Conservation (phyloP, 1,284 basidiomycete genomes). For the Rhodotorula sp. region DNA sequence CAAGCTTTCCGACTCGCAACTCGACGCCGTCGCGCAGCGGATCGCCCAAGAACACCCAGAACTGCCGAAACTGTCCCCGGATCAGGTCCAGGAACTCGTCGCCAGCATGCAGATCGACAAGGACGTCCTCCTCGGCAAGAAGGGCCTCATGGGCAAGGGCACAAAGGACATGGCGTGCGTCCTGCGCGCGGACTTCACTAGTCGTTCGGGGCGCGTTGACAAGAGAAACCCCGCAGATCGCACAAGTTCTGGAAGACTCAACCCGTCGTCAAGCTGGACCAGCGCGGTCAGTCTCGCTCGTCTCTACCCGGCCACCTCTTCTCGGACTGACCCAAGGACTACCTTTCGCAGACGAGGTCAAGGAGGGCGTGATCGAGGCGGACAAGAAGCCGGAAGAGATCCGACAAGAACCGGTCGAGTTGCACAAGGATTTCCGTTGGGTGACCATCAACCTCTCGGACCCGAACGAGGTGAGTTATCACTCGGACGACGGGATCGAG, state of each 20-base stretch:
- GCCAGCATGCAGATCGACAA: slow-evolving; percentile 30
- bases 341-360: slow-evolving; percentile 52
- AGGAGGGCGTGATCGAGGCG: slow-evolving; percentile 85
- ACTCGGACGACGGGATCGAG: slow-evolving; percentile 50
- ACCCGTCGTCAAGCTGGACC: slow-evolving; percentile 84
- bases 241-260: slow-evolving; percentile 97
- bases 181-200: too few relatives aligned
- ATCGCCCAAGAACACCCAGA: slow-evolving; percentile 25
- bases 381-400: slow-evolving; percentile 74
- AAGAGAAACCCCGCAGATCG: slow-evolving; percentile 7
- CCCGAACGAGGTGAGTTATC: slow-evolving; percentile 56
- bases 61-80: slow-evolving; percentile 13
- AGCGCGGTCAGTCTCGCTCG: slow-evolving; percentile 16
- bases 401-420: slow-evolving; percentile 76
- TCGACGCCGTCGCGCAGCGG: slow-evolving; percentile 29
- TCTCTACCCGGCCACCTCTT: not conserved
- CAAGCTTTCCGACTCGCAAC: slow-evolving; percentile 23
- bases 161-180: slow-evolving; percentile 34
- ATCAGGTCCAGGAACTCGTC: slow-evolving; percentile 29
- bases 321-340: slow-evolving; percentile 6
- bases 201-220: too few relatives aligned
- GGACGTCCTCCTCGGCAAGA: slow-evolving; percentile 27
- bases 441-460: slow-evolving; percentile 76
- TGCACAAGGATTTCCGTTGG: slow-evolving; percentile 96
- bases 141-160: slow-evolving; percentile 39